phyloP scores from a whole-genome alignment of 1,284 basidiomycete genomes.

The Malassezia sp. region DNA sequence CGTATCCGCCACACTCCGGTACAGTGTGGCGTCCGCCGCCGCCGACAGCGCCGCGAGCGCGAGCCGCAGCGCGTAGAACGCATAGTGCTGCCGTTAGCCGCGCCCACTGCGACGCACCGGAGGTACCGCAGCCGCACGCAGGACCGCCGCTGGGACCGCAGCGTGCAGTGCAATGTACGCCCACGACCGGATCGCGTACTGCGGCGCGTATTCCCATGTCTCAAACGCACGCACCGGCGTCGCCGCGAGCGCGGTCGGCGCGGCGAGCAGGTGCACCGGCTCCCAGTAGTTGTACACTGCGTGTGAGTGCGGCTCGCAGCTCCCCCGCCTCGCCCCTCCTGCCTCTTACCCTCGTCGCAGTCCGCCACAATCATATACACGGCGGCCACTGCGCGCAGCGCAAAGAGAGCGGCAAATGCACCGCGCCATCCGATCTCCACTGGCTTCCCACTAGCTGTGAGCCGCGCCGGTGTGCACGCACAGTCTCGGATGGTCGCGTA shows the following conservation, averaged over 20 bases:
- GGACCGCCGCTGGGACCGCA: slow-evolving; percentile 15
- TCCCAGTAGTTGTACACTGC: slow-evolving; percentile 86
- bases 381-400: slow-evolving; percentile 50
- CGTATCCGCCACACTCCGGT: slow-evolving; percentile 65
- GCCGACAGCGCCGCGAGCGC: slow-evolving; percentile 64
- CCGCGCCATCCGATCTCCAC: slow-evolving; percentile 6
- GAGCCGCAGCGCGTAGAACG: slow-evolving; percentile 80
- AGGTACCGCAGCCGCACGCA: neutral
- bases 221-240: slow-evolving; percentile 57
- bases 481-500: slow-evolving; percentile 12
- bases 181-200: slow-evolving; percentile 84
- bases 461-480: neutral
- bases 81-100: slow-evolving; percentile 54
- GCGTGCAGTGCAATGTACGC: slow-evolving; percentile 62
- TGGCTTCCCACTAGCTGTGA: neutral
- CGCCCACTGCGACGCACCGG: slow-evolving; percentile 1
- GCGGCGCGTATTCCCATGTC: slow-evolving; percentile 91
- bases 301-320: neutral
- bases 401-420: neutral
- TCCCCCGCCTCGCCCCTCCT: too few species aligned
- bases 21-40: slow-evolving; percentile 71
- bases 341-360: slow-evolving; percentile 70
- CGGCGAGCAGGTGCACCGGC: slow-evolving; percentile 66
- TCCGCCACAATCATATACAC: slow-evolving; percentile 94
- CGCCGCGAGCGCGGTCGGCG: neutral